A percentile compares a stretch with the other conserved stretches of the same genome.
phyloP scores from a whole-genome alignment of 2,329 filamentous ascomycete genomes.

The Calonectria pteridis region DNA sequence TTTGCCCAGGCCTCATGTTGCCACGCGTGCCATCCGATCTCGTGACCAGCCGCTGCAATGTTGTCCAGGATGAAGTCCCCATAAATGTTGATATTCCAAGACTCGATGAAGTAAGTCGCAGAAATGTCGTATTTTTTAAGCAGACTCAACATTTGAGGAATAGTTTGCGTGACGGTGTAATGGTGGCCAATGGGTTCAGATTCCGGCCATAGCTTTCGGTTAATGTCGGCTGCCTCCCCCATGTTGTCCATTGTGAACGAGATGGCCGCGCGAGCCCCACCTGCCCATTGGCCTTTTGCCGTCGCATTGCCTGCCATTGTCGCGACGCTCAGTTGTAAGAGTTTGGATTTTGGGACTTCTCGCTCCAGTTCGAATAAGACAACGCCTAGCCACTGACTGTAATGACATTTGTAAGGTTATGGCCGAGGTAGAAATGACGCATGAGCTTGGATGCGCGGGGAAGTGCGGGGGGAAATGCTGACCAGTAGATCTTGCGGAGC shows the following conservation, averaged over 20 bases:
- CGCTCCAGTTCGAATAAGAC: not conserved
- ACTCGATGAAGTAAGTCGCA: conserved; percentile 18
- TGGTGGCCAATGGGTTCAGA: conserved; percentile 8
- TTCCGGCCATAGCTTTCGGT: conserved; percentile 13
- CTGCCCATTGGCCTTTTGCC: conserved; percentile 2
- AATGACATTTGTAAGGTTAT: not conserved
- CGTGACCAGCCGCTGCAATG: conserved; percentile 2
- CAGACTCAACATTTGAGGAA: not conserved
- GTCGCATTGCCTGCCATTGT: not conserved
- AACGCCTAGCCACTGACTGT: not conserved
- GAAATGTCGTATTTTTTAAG: conserved; percentile 6
- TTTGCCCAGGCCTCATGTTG: conserved; percentile 13
- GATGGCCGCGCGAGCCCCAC: conserved; percentile 5
- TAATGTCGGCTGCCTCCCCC: conserved; percentile 16
- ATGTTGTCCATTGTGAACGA: conserved; percentile 20
- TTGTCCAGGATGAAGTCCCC: conserved; percentile 10
- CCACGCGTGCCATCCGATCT: conserved; percentile 18
- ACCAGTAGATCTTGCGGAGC: not conserved
- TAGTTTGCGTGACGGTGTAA: not conserved
- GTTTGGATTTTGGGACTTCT: not conserved
- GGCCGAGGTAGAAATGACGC: not conserved
- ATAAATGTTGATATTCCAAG: conserved; percentile 17
- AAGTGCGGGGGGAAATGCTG: not conserved
- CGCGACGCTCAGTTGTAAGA: not conserved
- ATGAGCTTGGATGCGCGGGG: not conserved